Evolutionary conservation across 129 eudicot genomes (phyloP).

Genomic region (Solidago caesia): DNA sequence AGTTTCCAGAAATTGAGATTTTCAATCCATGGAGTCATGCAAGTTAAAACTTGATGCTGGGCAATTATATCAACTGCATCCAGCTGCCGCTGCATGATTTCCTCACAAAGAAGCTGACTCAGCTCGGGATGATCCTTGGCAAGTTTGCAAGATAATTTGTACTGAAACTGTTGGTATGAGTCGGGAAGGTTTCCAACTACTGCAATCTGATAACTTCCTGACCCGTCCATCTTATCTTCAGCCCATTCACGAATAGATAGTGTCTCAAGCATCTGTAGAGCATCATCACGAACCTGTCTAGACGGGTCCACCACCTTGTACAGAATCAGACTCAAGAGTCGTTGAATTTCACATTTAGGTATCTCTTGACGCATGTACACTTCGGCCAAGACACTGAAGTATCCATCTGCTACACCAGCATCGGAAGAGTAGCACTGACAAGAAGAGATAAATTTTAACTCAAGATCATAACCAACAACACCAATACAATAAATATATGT

Average conservation of each 20-base stretch:
- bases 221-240: constrained; percentile 66
- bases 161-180: constrained; percentile 87
- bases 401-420: constrained; percentile 91
- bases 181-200: constrained; percentile 95
- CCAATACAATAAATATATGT: constrained; percentile 6
- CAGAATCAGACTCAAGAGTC: constrained; percentile 80
- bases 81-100: constrained; percentile 54
- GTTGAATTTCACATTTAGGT: constrained; percentile 88
- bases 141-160: constrained; percentile 90
- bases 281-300: constrained; percentile 89
- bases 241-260: constrained; percentile 91
- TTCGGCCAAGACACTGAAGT: constrained; percentile 93
- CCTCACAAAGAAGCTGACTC: constrained; percentile 82
- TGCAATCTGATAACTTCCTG: constrained; percentile 79
- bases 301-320: constrained; percentile 97
- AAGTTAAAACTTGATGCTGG: constrained; percentile 54
- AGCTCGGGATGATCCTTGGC: constrained; percentile 94
- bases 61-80: constrained; percentile 59
- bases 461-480: constrained; percentile 7
- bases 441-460: constrained; percentile 4
- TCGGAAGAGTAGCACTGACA: constrained; percentile 86
- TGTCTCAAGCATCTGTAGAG: constrained; percentile 96
- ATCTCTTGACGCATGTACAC: constrained; percentile 98
- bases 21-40: constrained; percentile 61
- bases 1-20: constrained; percentile 55